Evolutionary conservation across 78 protist species (phyloP), one percentile per base, ranked within the genome.

Genomic region (Parvularia atlantis): DNA sequence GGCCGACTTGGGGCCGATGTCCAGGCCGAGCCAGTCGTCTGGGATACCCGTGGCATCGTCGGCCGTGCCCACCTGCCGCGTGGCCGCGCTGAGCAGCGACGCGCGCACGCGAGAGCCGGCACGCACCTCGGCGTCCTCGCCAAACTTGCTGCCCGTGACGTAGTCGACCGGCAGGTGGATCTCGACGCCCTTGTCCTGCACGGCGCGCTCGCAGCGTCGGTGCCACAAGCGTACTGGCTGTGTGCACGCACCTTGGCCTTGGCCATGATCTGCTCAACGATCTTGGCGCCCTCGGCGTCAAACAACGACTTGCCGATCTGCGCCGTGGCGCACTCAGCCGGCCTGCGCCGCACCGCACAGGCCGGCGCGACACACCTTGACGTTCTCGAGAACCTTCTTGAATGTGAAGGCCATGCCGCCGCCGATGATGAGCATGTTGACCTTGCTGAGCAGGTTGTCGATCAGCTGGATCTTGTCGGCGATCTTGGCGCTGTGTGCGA

Each of bases 391-490:
- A 39, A 80, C 95, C 79, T 89, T 89, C 58, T 82, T 84, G 88
- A 97, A 97, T 13, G 98, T 94, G 81, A 67, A 97, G 7, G 97
- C 98, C 99, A 97, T 96, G 65, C 96, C 98, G 28, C 99, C 99
- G 31, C 97, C 95, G 60, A 97, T 92, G 82, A 96, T 82, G 84
- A 97, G 79, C 76, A 78, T 65, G 78, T 97, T 89, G 24, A 90
- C 95, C 82, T 84, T 83, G 48, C 86, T 90, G 36, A 96, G 71
- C 48, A 97, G 40, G 80, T 93, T 92, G 71, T 84, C 75, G 75
- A 97, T 91, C 33, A 96, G 78, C 65, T 83, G 75, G 70, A 97
- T 97, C 94, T 97, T 97, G 88, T 94, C 98, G n/a, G 78, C 31
- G 24, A 95, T 95, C 80, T 88, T 88, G 61, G 92, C 88, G 28